Evolutionary conservation across 208 protist genomes (phyloP).

Genomic region (Trypanosoma avium): DNA sequence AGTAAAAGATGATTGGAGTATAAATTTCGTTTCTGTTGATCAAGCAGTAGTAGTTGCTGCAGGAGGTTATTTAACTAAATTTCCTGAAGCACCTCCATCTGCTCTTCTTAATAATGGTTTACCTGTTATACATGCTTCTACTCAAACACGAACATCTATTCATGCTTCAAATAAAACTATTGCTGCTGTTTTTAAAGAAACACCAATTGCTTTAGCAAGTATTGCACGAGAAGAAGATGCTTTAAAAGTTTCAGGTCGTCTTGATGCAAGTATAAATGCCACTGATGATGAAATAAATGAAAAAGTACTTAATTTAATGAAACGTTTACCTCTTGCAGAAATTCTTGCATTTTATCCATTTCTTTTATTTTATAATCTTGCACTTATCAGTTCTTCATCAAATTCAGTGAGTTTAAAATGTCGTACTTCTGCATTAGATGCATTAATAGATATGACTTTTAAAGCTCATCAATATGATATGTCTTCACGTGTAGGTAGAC

Average conservation of each 20-base stretch:
- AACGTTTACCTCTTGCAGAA: conserved; percentile 74
- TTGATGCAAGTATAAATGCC: conserved; percentile 24
- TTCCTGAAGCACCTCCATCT: conserved; percentile 50
- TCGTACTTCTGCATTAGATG: conserved; percentile 75
- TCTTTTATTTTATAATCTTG: conserved; percentile 68
- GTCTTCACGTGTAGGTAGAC: conserved; percentile 42
- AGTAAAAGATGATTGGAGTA: conserved; percentile 53
- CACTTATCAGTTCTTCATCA: conserved; percentile 77
- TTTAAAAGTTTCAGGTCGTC: conserved; percentile 39
- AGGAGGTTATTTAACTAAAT: conserved; percentile 78
- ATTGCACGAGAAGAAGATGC: conserved; percentile 49
- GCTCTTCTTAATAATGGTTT: conserved; percentile 73
- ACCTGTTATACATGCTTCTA: conserved; percentile 44
- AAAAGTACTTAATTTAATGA: conserved; percentile 53
- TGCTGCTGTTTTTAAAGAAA: conserved; percentile 56
- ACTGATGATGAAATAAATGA: conserved; percentile 41
- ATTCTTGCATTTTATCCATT: conserved; percentile 87
- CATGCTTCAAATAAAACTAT: conserved; percentile 75
- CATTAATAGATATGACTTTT: conserved; percentile 59
- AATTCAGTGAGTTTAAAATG: conserved; percentile 52
- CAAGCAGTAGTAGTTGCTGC: conserved; percentile 60
- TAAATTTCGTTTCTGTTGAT: conserved; percentile 77
- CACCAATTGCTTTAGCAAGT: conserved; percentile 43
- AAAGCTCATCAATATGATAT: conserved; percentile 75
- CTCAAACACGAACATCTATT: conserved; percentile 76